Base-by-base conservation (phyloP, 2,329 filamentous ascomycete species). In the Fusarium xyrophilum region DNA sequence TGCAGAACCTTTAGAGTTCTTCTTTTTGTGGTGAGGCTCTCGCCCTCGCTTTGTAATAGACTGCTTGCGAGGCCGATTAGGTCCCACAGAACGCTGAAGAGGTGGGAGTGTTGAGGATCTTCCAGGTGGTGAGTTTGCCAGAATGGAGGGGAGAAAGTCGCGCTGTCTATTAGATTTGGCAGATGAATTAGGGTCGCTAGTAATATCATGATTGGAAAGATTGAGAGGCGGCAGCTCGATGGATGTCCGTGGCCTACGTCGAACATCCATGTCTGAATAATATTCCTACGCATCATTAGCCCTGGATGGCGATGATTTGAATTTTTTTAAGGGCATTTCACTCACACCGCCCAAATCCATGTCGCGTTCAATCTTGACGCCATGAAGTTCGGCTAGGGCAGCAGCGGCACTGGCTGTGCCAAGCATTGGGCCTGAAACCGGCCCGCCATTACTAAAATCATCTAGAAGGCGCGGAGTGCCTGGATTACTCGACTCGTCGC, bases 31-130 rank as follows among this genome's bases (percentile, higher is more conserved):
- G 75, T 92, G 92, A 43, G 86, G 83, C 73, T 91, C 90, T 59
- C 91, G 86, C 39, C 89, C 88, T 70, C 91, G 89, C 78, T 96
- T 93, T 11, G 91, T 91, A 63, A 97, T 88, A 3, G 94, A 97
- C 67, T 92, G 91, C 80, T 97, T 97, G 69, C 93, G 88, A 42
- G 93, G 90, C 58, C 93, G 86, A 57, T 85, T 89, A 25, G 88
- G 85, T 40, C 91, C 92, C 39, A 92, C 82, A 42, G 89, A 86
- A 62, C 92, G 86, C 71, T 96, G 92, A 52, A 95, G 86, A 6
- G 94, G 93, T 30, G 94, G 93, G 27, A 97, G 84, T 1, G 93
- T 97, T 2, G 93, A 94, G 17, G 93, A 96, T 67, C 94, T 91
- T 56, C 91, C 93, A 10, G 93, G 91, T 2, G 93, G 94, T 13